Conservation (phyloP, 2,329 filamentous ascomycete species). For the Penicillium concentricum region DNA sequence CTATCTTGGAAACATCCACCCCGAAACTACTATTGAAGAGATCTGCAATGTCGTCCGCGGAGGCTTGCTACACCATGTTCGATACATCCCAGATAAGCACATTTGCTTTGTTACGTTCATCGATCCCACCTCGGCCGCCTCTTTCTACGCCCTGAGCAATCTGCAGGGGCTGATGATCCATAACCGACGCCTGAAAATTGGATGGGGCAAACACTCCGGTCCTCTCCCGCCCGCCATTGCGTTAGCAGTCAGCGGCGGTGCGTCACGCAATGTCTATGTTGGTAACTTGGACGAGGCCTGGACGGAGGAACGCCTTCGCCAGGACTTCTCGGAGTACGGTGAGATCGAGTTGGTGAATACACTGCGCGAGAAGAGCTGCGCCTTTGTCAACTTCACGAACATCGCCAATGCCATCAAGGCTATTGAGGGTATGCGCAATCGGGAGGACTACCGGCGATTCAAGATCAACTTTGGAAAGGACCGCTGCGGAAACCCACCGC, state of each 20-base stretch:
- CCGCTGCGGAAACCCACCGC: constrained; percentile 91
- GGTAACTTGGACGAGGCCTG: constrained; percentile 96
- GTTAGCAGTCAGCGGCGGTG: constrained; percentile 90
- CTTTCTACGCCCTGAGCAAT: constrained; percentile 97
- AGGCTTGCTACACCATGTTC: constrained; percentile 93
- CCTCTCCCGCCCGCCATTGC: constrained; percentile 94
- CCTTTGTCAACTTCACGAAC: constrained; percentile 99
- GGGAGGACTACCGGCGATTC: constrained; percentile 96
- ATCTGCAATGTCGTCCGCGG: constrained; percentile 99
- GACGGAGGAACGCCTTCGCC: constrained; percentile 91
- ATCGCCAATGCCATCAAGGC: constrained; percentile 99
- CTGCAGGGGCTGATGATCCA: constrained; percentile 98
- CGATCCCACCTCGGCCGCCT: constrained; percentile 93
- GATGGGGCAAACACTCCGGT: constrained; percentile 98
- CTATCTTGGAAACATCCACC: constrained; percentile 97
- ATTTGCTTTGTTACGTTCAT: constrained; percentile 99
- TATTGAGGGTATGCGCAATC: constrained; percentile 90
- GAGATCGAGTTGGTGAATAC: constrained; percentile 98
- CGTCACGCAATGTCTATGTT: constrained; percentile 97
- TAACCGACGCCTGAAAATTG: constrained; percentile 95
- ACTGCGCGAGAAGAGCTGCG: constrained; percentile 96
- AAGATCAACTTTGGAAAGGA: constrained; percentile 99
- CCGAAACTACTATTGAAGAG: constrained; percentile 97
- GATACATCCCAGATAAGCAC: constrained; percentile 99
- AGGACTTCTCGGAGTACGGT: constrained; percentile 96